A percentile compares a stretch with the other conserved stretches of the same genome.
Conservation (phyloP, 208 protist genomes). For the Leishmania mexicana region DNA sequence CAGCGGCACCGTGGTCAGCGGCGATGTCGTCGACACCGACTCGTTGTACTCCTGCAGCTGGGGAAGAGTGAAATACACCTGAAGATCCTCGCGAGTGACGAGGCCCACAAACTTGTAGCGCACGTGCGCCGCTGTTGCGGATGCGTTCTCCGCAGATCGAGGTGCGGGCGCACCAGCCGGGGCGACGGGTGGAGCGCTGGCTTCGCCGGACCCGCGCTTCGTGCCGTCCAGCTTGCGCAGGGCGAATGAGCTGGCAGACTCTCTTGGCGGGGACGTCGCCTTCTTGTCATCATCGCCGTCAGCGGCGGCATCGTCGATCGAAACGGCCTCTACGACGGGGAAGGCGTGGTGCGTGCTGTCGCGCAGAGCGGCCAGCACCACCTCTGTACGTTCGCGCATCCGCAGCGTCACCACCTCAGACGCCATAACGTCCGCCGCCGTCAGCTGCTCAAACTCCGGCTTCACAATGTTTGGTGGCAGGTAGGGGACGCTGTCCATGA, state of each 20-base stretch:
- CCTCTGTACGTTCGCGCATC: constrained; percentile 65
- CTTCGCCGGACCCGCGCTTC: background rate
- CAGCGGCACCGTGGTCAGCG: constrained; percentile 14
- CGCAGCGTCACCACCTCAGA: constrained; percentile 76
- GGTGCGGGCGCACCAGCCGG: background rate
- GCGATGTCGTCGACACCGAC: background rate
- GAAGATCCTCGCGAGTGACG: constrained; percentile 85
- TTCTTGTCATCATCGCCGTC: constrained; percentile 1
- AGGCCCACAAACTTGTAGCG: constrained; percentile 86
- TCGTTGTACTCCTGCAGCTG: constrained; percentile 34
- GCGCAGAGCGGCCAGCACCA: constrained; percentile 69
- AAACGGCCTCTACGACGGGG: constrained; percentile 71
- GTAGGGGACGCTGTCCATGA: constrained; percentile 91
- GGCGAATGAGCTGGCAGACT: background rate
- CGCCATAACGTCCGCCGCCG: constrained; percentile 91
- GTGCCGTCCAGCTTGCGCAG: background rate
- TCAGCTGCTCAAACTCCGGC: constrained; percentile 88
- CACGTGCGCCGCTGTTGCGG: constrained; percentile 5
- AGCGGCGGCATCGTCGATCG: background rate
- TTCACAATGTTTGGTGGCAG: constrained; percentile 58
- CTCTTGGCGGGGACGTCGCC: background rate
- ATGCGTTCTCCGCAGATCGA: background rate
- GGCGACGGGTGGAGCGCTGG: background rate
- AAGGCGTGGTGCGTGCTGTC: constrained; percentile 92
- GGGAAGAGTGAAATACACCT: constrained; percentile 79